phyloP scores from a whole-genome alignment of 2,329 filamentous ascomycete genomes.

The Remersonia thermophila region DNA sequence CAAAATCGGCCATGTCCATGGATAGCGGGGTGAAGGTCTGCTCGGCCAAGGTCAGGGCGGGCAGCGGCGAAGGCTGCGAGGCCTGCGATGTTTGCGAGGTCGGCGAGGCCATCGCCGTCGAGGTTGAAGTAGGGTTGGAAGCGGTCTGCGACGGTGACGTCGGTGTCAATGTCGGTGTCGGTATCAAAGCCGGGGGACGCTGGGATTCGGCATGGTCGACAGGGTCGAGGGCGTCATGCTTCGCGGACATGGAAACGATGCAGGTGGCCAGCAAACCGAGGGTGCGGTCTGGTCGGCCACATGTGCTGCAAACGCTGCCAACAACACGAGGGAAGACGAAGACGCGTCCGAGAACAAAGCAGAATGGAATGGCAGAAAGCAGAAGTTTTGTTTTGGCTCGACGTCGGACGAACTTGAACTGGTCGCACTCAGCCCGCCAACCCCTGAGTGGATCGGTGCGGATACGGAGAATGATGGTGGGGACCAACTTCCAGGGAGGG shows the following conservation, averaged over 20 bases:
- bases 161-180: conserved; percentile 9
- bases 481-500: no score
- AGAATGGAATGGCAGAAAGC: no score
- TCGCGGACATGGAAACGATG: conserved; percentile 11
- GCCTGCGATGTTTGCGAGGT: no score
- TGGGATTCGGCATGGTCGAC: conserved; percentile 6
- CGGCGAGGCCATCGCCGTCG: conserved; percentile 10
- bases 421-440: no score
- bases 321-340: no score
- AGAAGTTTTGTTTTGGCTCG: no score
- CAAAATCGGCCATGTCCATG: conserved; percentile 18
- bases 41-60: conserved; percentile 17
- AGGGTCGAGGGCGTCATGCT: conserved; percentile 8
- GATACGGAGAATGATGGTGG: no score
- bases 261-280: conserved; percentile 1
- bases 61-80: conserved; percentile 13
- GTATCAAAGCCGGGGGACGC: conserved; percentile 3
- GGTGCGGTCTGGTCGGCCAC: no score
- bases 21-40: conserved; percentile 22
- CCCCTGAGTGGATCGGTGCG: no score
- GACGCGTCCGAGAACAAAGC: no score
- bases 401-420: no score
- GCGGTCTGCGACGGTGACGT: conserved; percentile 9
- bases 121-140: background rate
- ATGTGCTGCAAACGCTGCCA: no score